phyloP scores from a whole-genome alignment of 345 rosid genomes.

The Litchi chinensis region DNA sequence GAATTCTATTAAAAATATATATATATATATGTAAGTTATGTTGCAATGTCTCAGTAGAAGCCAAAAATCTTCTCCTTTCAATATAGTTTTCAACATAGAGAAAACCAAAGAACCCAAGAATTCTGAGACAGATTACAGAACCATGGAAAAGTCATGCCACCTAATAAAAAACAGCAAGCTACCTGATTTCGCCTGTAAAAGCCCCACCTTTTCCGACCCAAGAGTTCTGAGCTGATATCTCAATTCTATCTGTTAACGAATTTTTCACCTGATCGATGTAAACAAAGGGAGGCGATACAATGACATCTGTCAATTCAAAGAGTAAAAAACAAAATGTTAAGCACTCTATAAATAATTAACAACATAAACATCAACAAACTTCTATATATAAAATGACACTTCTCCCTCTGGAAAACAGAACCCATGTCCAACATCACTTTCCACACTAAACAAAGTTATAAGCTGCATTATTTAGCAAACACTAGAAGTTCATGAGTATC shows the following conservation, averaged over 20 bases:
- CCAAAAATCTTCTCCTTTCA: not conserved
- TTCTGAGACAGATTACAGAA: not conserved
- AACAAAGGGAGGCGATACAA: conserved; percentile 95
- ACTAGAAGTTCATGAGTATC: not conserved
- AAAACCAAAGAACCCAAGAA: not conserved
- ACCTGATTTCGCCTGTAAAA: conserved; percentile 99
- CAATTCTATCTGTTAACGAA: conserved; percentile 68
- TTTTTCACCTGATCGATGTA: conserved; percentile 83
- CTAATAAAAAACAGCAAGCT: not conserved
- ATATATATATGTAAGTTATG: not conserved
- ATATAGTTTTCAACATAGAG: not conserved
- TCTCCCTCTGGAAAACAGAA: not conserved
- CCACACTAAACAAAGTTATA: conserved; percentile 2
- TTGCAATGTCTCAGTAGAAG: not conserved
- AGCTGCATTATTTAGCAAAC: not conserved
- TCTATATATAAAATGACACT: not conserved
- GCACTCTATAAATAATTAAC: not conserved
- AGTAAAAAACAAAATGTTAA: not conserved
- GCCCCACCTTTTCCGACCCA: conserved; percentile 99
- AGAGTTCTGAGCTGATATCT: conserved; percentile 90
- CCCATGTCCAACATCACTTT: conserved; percentile 1
- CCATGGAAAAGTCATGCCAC: not conserved
- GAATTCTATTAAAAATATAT: not conserved
- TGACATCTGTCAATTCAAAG: conserved; percentile 65
- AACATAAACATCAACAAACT: conserved; percentile 7